phyloP scores from a whole-genome alignment of 75 land plant genomes.

The Chamaecyparis obtusa region DNA sequence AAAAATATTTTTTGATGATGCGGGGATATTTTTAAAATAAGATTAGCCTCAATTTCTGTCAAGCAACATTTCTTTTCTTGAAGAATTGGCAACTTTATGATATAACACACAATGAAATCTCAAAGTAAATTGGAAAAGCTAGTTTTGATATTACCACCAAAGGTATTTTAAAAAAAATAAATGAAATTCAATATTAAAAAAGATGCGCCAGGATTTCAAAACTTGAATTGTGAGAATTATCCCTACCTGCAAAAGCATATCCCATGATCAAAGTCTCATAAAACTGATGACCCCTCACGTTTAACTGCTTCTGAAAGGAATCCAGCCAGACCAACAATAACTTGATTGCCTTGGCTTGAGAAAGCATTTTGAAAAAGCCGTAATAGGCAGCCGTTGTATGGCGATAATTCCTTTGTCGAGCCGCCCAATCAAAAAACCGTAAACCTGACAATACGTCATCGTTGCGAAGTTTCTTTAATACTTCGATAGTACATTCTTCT shows the following conservation, averaged over 20 bases:
- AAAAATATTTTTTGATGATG: no score
- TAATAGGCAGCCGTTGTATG: slow-evolving; percentile 57
- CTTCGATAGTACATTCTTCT: slow-evolving; percentile 36
- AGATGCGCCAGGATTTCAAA: no score
- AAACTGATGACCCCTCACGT: slow-evolving; percentile 13
- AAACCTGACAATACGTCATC: slow-evolving; percentile 31
- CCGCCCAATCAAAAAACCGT: slow-evolving; percentile 81
- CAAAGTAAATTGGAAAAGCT: no score
- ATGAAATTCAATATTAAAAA: no score
- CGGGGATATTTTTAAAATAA: no score
- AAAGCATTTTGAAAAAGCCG: slow-evolving; percentile 46
- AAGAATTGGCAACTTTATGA: no score
- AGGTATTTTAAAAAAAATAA: no score
- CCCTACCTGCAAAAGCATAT: slow-evolving; percentile 45
- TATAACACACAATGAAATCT: no score
- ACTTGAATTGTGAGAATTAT: no score
- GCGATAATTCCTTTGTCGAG: slow-evolving; percentile 25
- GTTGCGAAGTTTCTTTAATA: slow-evolving; percentile 18
- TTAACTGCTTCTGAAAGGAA: not conserved
- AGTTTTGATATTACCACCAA: no score
- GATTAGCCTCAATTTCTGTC: no score
- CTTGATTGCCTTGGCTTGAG: slow-evolving; percentile 16
- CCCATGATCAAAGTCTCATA: slow-evolving; percentile 47
- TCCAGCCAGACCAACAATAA: slow-evolving; percentile 39
- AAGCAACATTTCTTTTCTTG: no score